Base-by-base conservation (phyloP, 768 basidiomycete species). In the Neoboletus brunneissimus region DNA sequence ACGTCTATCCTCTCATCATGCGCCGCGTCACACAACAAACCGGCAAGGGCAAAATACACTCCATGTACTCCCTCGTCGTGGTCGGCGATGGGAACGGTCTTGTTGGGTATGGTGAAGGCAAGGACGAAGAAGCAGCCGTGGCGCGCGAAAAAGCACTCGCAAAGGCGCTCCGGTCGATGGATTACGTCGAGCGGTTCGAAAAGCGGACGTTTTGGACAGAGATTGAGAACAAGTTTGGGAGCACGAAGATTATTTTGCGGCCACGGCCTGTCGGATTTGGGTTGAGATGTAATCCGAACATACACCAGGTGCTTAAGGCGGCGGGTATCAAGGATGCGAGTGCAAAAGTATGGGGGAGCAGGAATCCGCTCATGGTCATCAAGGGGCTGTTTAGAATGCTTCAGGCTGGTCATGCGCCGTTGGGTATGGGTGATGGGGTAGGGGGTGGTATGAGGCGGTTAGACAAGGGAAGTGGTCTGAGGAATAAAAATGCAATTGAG, bases 241-340 rank as follows among this genome's bases (percentile, higher is more conserved):
- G 89, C 15, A 94, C 91, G 9, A 80, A 81, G 58, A 78, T 98
- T 60, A 81, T 90, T 60, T 73, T 98, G 65, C 82, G 96, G 25
- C 90, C 89, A 0, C 79, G 88, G 32, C 88, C 89, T 8, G 83
- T 91, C 68, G 97, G 97, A 2, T 98, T 98, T 70, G 97, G 97
- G 8, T 76, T 99, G 54, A 80, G 87, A 55, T 92, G 91, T 68
- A 93, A 95, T 65, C 94, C 93, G 1, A 83, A 86, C 66, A 75
- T 99, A 51, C 94, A 99, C 72, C 84, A 87, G 66, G 81, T 99
- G 41, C 80, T 95, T 66, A 90, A 91, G 62, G 94, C 94, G 0
- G 95, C 94, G 0, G 97, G 96, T 12, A 90, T 99, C 75, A 89
- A 92, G 71, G 96, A 99, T 73, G 81, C 91, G 42, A 94, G 91